phyloP scores from a whole-genome alignment of 352 stramenopile species.

The Phytophthora nicotianae region DNA sequence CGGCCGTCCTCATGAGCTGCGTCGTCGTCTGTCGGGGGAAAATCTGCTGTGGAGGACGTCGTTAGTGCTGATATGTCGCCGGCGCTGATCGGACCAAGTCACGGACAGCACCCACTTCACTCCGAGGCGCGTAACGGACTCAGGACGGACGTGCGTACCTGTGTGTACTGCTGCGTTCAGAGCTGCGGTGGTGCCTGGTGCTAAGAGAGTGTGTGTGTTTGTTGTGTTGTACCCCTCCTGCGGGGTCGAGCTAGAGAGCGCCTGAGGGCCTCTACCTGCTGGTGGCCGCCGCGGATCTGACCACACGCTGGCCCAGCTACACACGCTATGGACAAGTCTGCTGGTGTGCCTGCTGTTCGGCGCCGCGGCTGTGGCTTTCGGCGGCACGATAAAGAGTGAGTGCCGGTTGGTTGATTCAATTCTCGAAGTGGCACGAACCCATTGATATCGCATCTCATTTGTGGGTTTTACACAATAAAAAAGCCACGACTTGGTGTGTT shows the following conservation, averaged over 20 bases:
- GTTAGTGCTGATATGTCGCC: slow-evolving; percentile 7
- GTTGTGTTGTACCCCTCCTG: not conserved
- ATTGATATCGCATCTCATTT: slow-evolving; percentile 2
- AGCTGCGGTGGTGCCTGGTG: not conserved
- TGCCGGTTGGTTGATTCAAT: not conserved
- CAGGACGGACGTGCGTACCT: slow-evolving; percentile 6
- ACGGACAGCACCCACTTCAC: slow-evolving; percentile 5
- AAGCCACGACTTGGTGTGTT: not conserved
- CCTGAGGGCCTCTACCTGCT: not conserved
- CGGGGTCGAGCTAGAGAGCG: not conserved
- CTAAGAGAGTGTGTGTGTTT: not conserved
- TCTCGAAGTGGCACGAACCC: slow-evolving; percentile 13
- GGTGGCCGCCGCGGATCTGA: slow-evolving; percentile 1
- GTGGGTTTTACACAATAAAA: not conserved
- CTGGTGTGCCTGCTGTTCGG: slow-evolving; percentile 11
- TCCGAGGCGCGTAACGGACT: slow-evolving; percentile 4
- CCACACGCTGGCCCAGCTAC: not conserved
- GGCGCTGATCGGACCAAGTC: not conserved
- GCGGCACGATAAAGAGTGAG: not conserved
- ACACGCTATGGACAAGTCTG: not conserved
- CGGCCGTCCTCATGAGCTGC: slow-evolving; percentile 28
- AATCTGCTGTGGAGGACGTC: not conserved
- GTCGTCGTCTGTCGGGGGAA: slow-evolving; percentile 3
- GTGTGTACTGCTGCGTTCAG: slow-evolving; percentile 10
- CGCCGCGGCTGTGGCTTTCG: not conserved